phyloP scores from a whole-genome alignment of 805 yeast genomes.

The Yarrowia sp. region DNA sequence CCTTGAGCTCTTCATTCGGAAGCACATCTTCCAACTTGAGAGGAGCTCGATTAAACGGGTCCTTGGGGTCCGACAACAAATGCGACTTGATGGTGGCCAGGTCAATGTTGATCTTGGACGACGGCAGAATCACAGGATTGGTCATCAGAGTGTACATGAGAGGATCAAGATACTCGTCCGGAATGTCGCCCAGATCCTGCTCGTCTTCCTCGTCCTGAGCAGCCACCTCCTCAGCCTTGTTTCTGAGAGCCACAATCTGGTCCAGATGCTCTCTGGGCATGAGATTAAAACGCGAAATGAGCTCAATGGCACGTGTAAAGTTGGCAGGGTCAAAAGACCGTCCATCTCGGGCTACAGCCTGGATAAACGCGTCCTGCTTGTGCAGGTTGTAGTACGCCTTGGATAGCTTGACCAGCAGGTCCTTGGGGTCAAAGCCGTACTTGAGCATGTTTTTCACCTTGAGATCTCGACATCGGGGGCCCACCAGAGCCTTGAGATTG shows the following conservation, averaged over 20 bases:
- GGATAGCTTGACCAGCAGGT: constrained; percentile 62
- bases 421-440: constrained; percentile 78
- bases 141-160: constrained; percentile 93
- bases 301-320: constrained; percentile 67
- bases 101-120: constrained; percentile 80
- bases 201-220: constrained; percentile 55
- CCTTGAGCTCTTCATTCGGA: constrained; percentile 68
- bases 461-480: constrained; percentile 86
- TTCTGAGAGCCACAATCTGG: constrained; percentile 53
- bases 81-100: constrained; percentile 90
- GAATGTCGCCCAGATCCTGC: constrained; percentile 87
- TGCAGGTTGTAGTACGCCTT: constrained; percentile 74
- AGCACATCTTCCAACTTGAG: constrained; percentile 81
- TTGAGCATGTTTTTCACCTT: constrained; percentile 80
- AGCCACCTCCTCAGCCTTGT: constrained; percentile 59
- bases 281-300: constrained; percentile 54
- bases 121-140: constrained; percentile 92
- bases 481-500: constrained; percentile 87
- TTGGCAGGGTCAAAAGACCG: constrained; percentile 72
- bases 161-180: constrained; percentile 96
- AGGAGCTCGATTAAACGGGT: constrained; percentile 95
- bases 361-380: constrained; percentile 58
- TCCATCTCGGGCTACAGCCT: constrained; percentile 85
- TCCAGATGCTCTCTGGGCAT: constrained; percentile 55
- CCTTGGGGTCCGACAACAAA: constrained; percentile 88